phyloP scores from a whole-genome alignment of 2,329 filamentous ascomycete species.

The Claviceps pazoutovae region DNA sequence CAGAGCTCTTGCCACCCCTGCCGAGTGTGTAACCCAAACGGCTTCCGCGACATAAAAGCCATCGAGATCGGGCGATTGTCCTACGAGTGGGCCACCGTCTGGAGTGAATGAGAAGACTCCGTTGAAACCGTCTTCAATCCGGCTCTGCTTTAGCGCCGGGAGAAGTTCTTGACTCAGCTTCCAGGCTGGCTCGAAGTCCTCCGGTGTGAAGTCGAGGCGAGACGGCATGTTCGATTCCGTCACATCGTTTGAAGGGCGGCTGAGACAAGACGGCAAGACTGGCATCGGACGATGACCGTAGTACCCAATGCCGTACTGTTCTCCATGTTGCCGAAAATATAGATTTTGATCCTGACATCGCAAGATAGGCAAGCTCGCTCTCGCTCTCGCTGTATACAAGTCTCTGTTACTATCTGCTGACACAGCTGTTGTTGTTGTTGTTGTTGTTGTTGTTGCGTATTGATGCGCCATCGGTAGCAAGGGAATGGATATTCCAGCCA shows the following conservation, averaged over 20 bases:
- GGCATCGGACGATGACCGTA: slow-evolving; percentile 51
- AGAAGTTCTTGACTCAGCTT: slow-evolving; percentile 38
- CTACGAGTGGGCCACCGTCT: slow-evolving; percentile 46
- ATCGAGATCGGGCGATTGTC: slow-evolving; percentile 41
- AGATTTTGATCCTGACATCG: slow-evolving; percentile 50
- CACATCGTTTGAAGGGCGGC: slow-evolving; percentile 37
- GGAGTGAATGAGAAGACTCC: slow-evolving; percentile 54
- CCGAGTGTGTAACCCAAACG: slow-evolving; percentile 54
- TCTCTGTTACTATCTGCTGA: slow-evolving; percentile 21
- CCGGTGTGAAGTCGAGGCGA: slow-evolving; percentile 41
- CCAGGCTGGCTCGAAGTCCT: slow-evolving; percentile 50
- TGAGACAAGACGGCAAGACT: slow-evolving; percentile 38
- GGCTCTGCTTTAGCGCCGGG: slow-evolving; percentile 33
- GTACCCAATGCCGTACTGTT: slow-evolving; percentile 48
- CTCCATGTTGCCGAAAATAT: slow-evolving; percentile 52
- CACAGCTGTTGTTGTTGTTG: slow-evolving; percentile 45
- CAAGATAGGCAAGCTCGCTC: slow-evolving; percentile 42
- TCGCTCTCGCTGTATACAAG: slow-evolving; percentile 30
- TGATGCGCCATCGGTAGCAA: slow-evolving; percentile 48
- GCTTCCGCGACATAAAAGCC: slow-evolving; percentile 52
- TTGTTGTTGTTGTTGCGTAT: slow-evolving; percentile 48
- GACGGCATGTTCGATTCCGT: slow-evolving; percentile 50
- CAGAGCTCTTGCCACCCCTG: slow-evolving; percentile 45
- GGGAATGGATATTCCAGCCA: slow-evolving; percentile 44
- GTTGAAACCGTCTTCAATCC: slow-evolving; percentile 48